Evolutionary conservation across 192 early-diverging fungal species (phyloP), one percentile per base, ranked within the genome.

Genomic region (Phlyctochytrium bullatum): DNA sequence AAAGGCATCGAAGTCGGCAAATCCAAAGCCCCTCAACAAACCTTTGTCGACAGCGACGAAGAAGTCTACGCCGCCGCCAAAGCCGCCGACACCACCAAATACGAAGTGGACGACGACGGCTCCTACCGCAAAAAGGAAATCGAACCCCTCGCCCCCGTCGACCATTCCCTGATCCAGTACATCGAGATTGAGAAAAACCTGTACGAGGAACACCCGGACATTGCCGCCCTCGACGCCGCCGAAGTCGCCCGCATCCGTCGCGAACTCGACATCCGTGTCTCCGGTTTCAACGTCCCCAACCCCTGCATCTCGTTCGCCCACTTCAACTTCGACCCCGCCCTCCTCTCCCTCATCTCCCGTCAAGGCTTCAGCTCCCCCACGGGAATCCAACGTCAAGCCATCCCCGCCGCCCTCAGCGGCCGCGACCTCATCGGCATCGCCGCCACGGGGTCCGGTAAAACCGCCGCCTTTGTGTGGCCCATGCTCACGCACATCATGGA

Each of bases 401-500:
- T 91, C 0, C 91, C 92, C 10, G 85, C 90, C 2, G 90, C 86
- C 0, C 65, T 93, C 35, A 84, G 83, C 36, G 92, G 92, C 53
- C 77, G 92, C 30, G 92, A 94, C 54, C 84, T 94, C 31, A 79
- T 93, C 66, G 92, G 91, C 20, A 89, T 94, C 36, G 90, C 91
- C 4, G 89, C 89, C 62, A 94, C 92, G 25, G 92, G 92, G 24
- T 90, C 88, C 12, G 92, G 92, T 35, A 94, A 94, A 69, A 94
- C 92, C 0, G 90, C 90, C 0, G 90, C 92, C 0, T 94, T 91
- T 69, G 65, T 94, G 3, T 76, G 88, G 76, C 92, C 92, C 2
- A 90, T 94, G 91, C 64, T 92, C 52, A 79, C 89, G 31, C 92
- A 94, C 62, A 89, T 92, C 35, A 91, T 93, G 89, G 91, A 92